Base-by-base conservation (phyloP, 306 rosid genomes). In the Styphnolobium japonicum region DNA sequence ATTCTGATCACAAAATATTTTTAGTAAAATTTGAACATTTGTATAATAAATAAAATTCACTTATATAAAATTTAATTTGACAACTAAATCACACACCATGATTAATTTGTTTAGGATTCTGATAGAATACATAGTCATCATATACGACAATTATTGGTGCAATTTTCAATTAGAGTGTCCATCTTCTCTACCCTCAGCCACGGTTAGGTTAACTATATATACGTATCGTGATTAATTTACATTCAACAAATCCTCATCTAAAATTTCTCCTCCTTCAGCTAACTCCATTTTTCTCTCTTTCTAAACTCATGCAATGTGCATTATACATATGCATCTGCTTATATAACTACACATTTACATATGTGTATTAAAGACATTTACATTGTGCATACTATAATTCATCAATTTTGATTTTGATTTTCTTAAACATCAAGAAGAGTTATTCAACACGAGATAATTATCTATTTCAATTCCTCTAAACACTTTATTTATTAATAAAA, bases 131-230 rank as follows among this genome's bases (percentile, higher is more conserved):
- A 31, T 57, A 58, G 34, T 10, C 21, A 10, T 58, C 42, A 42
- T 18, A 19, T 21, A 63, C 40, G 22, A 61, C n/a, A 46, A 46
- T 62, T 4, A 66, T 23, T 58, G 1, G 42, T 58, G 22, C 29
- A 43, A 9, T 76, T 48, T 51, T 63, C 63, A 23, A n/a, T 15
- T 21, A 18, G n/a, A 45, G 6, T 64, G 8, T 29, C 62, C 60
- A 71, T 52, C 67, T 67, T 43, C 8, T 68, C 27, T 18, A 16
- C 68, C 36, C 2, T 78, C 1, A 7, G 22, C 27, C 51, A 43
- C 29, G 25, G 74, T 77, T 65, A 51, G 66, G 81, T 77, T 51
- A 77, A 10, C 66, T 36, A 64, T 8, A 49, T 36, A 64, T 8
- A 49, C 7, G 45, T 33, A 75, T 27, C 22, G 55, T 19, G 48